Base-by-base conservation (phyloP, 148 eudicot species). In the Gaultheria prostrata region DNA sequence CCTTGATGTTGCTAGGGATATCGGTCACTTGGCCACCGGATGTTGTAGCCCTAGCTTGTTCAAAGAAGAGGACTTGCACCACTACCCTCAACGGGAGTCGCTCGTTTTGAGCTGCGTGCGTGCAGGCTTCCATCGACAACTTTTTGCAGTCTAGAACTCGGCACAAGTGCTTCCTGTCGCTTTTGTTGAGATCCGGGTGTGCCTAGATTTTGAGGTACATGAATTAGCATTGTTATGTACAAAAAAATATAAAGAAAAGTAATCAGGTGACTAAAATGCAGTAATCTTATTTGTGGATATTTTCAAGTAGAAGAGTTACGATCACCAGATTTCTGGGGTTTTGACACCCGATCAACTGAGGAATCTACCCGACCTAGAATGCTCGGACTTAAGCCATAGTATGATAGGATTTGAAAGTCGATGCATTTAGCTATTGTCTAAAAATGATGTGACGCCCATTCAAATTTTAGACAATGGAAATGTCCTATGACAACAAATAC, bases 1-100 rank as follows among this genome's bases (percentile, higher is more conserved):
- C 97, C 85, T 93, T 92, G 67, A 93, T 92, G 87, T 93, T 86
- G 35, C 88, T 85, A 39, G 98, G 96, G 3, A 95, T 77, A 45
- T 93, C 89, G 7, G 92, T 73, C 3, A 88, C 85, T 81, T 87
- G 88, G 65, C 89, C 93, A 17, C 95, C 90, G 13, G 90, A 65
- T 87, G 84, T 88, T 32, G 96, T 87, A 11, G 92, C 85, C 67
- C 96, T 86, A 17, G 94, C 59, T 48, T 82, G 84, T 45, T 82
- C 79, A 33, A 56, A 82, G 84, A 74, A 82, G 43, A 82, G 84
- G 21, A 82, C 84, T 75, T 75, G 84, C 24, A 82, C 79, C 13
- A 75, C 69, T 0, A 82, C 72, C 57, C 80, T 54, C 8, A 75
- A 33, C 15, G 84, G 84, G 53, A 82, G 84, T 32, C 56, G 35